Evolutionary conservation across 1,284 basidiomycete genomes (phyloP), one percentile per base, ranked within the genome.

Genomic region (Melampsora americana): DNA sequence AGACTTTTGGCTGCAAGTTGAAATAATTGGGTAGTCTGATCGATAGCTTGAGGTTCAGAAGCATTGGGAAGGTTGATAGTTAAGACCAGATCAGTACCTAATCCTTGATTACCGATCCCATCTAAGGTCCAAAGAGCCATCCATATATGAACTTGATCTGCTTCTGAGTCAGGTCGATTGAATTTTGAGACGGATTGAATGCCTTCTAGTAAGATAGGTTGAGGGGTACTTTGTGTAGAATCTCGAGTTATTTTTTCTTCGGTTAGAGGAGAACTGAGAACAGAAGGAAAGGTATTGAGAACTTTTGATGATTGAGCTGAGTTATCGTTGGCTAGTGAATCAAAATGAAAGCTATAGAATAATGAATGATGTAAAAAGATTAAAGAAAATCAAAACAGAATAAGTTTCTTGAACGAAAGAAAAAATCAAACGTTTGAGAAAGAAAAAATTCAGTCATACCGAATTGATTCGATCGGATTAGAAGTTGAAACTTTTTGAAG

Each of bases 271-370:
- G 78, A 28, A 67, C 78, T 28, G 74, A 79, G 66, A 44, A 78
- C 42, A 75, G 68, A 28, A 81, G 82, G 69, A 77, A 56, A 35
- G 81, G 73, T 65, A 78, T 75, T 81, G 82, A 70, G 90, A 82
- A 32, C 83, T 82, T 32, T 85, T 79, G 23, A 92, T 85, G 11
- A 83, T 81, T 14, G 86, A 83, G 62, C 92, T 35, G 87, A 86
- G 82, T 97, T 98, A 85, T 99, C 95, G 81, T 97, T 89, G 14
- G 94, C 95, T 56, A 98, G 84, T 0, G 93, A 90, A 77, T 89
- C 87, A 80, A 97, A 99, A 84, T 98, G 95, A 82, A 90, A 95
- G 83, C 95, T 92, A n/a, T n/a, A n/a, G n/a, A n/a, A n/a, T n/a
- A n/a, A n/a, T n/a, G n/a, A n/a, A n/a, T n/a, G n/a, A n/a, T n/a